phyloP scores from a whole-genome alignment of 2,329 filamentous ascomycete genomes.

The Alternaria burnsii region DNA sequence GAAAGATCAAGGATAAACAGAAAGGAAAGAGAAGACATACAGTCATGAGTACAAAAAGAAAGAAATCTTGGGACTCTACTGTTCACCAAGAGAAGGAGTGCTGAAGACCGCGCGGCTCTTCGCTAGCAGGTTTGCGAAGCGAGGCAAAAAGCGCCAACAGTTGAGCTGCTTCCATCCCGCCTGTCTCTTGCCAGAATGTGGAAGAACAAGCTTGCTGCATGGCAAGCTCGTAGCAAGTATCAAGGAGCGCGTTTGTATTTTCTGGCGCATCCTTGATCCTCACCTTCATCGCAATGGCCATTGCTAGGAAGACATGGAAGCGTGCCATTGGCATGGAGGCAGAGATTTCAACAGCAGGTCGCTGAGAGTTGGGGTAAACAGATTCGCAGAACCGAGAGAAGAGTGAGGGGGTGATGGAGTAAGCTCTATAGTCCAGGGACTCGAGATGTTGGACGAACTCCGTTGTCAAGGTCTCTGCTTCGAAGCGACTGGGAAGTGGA shows the following conservation, averaged over 20 bases:
- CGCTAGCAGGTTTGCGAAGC: constrained; percentile 29
- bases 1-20: not conserved
- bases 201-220: constrained; percentile 44
- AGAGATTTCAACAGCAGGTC: constrained; percentile 24
- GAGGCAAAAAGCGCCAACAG: constrained; percentile 45
- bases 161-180: constrained; percentile 44
- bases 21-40: not conserved
- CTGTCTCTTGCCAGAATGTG: constrained; percentile 47
- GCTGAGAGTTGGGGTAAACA: constrained; percentile 44
- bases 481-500: constrained; percentile 46
- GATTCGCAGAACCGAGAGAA: constrained; percentile 44
- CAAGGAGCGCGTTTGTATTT: constrained; percentile 43
- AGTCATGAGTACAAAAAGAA: not conserved
- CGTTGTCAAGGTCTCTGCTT: constrained; percentile 47
- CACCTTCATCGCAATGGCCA: constrained; percentile 49
- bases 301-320: constrained; percentile 49
- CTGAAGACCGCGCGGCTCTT: constrained; percentile 35
- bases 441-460: constrained; percentile 46
- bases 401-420: constrained; percentile 33
- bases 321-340: constrained; percentile 45
- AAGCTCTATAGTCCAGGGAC: constrained; percentile 34
- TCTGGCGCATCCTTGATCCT: constrained; percentile 41
- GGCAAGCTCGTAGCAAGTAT: constrained; percentile 48
- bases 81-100: constrained; percentile 46
- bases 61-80: not conserved